Base-by-base conservation (phyloP, 129 eudicot species). In the Heracleum sosnowskyi region DNA sequence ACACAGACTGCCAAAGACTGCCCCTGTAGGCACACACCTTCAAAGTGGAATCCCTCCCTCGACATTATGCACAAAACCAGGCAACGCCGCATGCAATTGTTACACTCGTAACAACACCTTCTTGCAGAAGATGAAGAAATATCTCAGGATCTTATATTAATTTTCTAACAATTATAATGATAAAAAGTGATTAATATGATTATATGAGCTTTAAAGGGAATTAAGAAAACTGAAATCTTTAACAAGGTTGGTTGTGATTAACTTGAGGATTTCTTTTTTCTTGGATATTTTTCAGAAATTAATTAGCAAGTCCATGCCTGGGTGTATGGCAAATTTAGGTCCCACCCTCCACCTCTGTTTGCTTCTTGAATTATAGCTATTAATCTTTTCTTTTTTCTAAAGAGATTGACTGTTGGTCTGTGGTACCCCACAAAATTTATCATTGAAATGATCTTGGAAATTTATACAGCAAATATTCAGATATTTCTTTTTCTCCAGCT, bases 301-400 rank as follows among this genome's bases (percentile, higher is more conserved):
- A 28, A 77, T 79, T 57, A 77, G 17, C 31, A 15, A 24, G 51
- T 76, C 87, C 90, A 86, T 79, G 90, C 90, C 22, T 47, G 55
- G 55, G 87, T 85, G 74, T 69, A 79, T 42, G 83, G 79, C 79
- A 46, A 53, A 18, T 34, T 18, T 42, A 20, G 86, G 82, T 73
- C 89, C 89, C 84, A 83, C 86, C 35, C 69, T 77, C 83, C 76
- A 78, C 75, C 29, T 41, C 60, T 79, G 26, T 69, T 37, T 81
- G 41, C 49, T 74, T 18, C 68, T 42, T 42, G 17, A 29, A 31
- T 78, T 44, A 41, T 5, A 29, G 57, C 17, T 26, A 28, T 26
- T 34, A 60, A 11, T 46, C 47, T 73, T 35, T 74, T 79, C 18
- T 34, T 69, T 40, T 35, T 69, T 20, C 4, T 17, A 69, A 13